Evolutionary conservation across 1,139 yeast species (phyloP).

Genomic region (Taphrina flavorubra): DNA sequence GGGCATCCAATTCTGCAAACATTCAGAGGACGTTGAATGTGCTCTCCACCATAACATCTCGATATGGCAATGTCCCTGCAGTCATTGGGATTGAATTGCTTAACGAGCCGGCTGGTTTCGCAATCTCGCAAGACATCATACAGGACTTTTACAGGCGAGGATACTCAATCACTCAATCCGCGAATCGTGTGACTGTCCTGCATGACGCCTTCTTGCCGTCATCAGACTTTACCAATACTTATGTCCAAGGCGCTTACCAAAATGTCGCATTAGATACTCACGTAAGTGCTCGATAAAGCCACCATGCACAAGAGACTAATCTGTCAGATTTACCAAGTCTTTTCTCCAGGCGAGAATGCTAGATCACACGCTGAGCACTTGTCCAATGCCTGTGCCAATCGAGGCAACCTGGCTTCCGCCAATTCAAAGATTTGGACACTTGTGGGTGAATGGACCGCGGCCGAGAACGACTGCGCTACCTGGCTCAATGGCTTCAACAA

Average conservation of each 20-base stretch:
- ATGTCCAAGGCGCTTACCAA: slow-evolving; percentile 40
- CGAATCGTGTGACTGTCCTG: slow-evolving; percentile 55
- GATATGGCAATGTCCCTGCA: slow-evolving; percentile 75
- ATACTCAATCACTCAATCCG: slow-evolving; percentile 57
- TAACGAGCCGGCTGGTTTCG: slow-evolving; percentile 87
- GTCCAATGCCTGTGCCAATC: slow-evolving; percentile 67
- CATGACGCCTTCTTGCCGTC: slow-evolving; percentile 63
- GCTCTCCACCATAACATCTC: slow-evolving; percentile 56
- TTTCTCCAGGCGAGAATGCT: slow-evolving; percentile 66
- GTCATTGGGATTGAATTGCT: slow-evolving; percentile 83
- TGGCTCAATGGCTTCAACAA: slow-evolving; percentile 92
- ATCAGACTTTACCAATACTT: slow-evolving; percentile 16
- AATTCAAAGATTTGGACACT: slow-evolving; percentile 72
- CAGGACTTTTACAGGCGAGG: slow-evolving; percentile 63
- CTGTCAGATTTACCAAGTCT: slow-evolving; percentile 76
- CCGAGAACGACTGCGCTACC: slow-evolving; percentile 80
- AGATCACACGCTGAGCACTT: slow-evolving; percentile 68
- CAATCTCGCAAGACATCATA: slow-evolving; percentile 64
- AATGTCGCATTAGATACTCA: slow-evolving; percentile 34
- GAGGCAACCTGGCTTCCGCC: slow-evolving; percentile 54
- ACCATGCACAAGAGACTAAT: not conserved
- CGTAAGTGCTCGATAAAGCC: not conserved
- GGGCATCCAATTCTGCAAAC: slow-evolving; percentile 58
- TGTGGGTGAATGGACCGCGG: slow-evolving; percentile 93
- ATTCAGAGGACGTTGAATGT: slow-evolving; percentile 62